Conservation (phyloP, 148 eudicot species). For the Tetragonia tetragonoides region DNA sequence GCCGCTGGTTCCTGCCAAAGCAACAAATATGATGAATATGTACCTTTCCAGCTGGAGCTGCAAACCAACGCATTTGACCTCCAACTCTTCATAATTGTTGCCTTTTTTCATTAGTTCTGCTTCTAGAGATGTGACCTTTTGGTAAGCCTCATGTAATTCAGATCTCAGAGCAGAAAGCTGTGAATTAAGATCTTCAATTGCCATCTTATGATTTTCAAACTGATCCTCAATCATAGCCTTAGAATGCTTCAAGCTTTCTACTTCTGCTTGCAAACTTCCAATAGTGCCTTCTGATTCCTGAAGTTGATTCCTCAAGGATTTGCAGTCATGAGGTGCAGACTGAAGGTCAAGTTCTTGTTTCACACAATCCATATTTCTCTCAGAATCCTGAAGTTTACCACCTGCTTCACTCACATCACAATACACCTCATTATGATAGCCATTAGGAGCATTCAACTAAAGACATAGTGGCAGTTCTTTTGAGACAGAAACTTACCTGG, state of each 20-base stretch:
- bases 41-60: conserved; percentile 63
- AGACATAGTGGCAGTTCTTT: conserved; percentile 1
- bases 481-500: conserved; percentile 7
- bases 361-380: conserved; percentile 24
- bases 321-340: conserved; percentile 28
- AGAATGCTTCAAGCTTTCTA: conserved; percentile 35
- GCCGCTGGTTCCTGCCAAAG: not conserved
- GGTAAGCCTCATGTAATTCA: conserved; percentile 38
- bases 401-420: conserved; percentile 26
- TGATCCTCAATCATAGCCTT: conserved; percentile 36
- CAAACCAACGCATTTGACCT: conserved; percentile 43
- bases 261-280: conserved; percentile 37
- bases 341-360: conserved; percentile 33
- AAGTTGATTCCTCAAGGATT: conserved; percentile 33
- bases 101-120: conserved; percentile 39
- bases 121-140: conserved; percentile 36
- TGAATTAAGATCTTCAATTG: conserved; percentile 44
- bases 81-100: conserved; percentile 40
- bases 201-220: conserved; percentile 37
- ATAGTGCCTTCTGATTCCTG: conserved; percentile 37
- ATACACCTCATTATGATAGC: not conserved
- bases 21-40: not conserved
- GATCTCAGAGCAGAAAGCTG: conserved; percentile 40
- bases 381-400: conserved; percentile 23
- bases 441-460: conserved; percentile 1